Percentiles rank a stretch among this genome's conserved stretches.
Conservation (phyloP, 257 asterid genomes). For the Primulina huaijiensis region DNA sequence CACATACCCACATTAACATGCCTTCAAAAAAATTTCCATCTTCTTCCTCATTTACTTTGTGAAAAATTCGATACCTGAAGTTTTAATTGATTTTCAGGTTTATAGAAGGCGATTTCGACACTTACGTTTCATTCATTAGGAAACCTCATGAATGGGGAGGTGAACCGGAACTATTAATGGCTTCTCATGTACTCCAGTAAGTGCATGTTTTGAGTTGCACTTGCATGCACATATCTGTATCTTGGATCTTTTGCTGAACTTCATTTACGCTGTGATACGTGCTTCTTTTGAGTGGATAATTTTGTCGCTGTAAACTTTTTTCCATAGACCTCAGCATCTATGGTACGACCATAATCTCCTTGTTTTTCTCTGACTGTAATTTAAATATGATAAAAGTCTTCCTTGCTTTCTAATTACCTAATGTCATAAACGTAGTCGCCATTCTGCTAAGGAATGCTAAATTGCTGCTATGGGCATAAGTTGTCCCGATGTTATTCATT, state of each 20-base stretch:
- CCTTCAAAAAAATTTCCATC: background rate
- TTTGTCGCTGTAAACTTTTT: background rate
- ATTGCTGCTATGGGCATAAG: background rate
- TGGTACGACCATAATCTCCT: background rate
- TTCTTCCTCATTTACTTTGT: background rate
- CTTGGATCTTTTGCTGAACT: conserved; percentile 4
- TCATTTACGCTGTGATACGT: background rate
- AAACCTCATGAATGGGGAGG: conserved; percentile 97
- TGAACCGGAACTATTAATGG: conserved; percentile 95
- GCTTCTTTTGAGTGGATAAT: conserved; percentile 12
- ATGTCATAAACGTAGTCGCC: background rate
- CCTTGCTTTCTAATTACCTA: background rate
- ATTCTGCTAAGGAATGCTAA: background rate
- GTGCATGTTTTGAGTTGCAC: conserved; percentile 25
- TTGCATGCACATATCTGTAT: background rate
- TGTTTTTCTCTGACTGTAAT: background rate
- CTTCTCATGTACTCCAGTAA: conserved; percentile 91
- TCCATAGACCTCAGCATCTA: background rate
- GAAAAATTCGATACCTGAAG: background rate
- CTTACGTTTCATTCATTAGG: conserved; percentile 67
- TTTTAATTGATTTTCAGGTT: conserved; percentile 50
- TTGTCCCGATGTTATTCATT: background rate
- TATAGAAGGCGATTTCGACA: conserved; percentile 87
- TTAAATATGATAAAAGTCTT: background rate
- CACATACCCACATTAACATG: background rate